phyloP scores from a whole-genome alignment of 225 moss, liverwort and hornwort genomes.

The Rhytidiadelphus loreus region DNA sequence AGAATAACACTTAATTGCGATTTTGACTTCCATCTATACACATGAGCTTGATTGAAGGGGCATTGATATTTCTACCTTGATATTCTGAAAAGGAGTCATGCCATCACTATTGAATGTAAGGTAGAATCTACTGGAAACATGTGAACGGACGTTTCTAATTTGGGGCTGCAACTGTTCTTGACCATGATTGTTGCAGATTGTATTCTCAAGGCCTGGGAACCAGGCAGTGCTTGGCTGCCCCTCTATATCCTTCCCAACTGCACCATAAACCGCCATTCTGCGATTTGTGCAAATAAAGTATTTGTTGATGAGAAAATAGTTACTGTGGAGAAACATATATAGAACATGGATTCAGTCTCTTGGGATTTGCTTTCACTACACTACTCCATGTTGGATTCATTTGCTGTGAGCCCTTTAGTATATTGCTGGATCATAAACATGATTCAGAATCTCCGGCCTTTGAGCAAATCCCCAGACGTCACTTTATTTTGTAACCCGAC shows the following conservation, averaged over 20 bases:
- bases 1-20: neutral
- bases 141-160: neutral
- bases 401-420: neutral
- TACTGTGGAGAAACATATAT: neutral
- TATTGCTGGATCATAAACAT: neutral
- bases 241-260: neutral
- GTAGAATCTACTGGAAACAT: neutral
- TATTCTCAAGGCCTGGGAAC: constrained; percentile 35
- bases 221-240: neutral
- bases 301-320: neutral
- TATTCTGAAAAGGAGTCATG: neutral
- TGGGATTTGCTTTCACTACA: neutral
- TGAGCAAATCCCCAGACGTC: neutral
- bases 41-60: neutral
- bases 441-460: neutral
- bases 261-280: neutral
- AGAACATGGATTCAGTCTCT: neutral
- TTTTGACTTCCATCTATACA: neutral
- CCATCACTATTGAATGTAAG: neutral
- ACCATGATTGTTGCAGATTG: constrained; percentile 12
- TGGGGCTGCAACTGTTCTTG: neutral
- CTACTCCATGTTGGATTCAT: neutral
- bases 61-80: neutral
- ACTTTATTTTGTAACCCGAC: neutral
- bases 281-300: neutral